Base-by-base conservation (phyloP, 345 rosid genomes). In the Physaria fendleri region DNA sequence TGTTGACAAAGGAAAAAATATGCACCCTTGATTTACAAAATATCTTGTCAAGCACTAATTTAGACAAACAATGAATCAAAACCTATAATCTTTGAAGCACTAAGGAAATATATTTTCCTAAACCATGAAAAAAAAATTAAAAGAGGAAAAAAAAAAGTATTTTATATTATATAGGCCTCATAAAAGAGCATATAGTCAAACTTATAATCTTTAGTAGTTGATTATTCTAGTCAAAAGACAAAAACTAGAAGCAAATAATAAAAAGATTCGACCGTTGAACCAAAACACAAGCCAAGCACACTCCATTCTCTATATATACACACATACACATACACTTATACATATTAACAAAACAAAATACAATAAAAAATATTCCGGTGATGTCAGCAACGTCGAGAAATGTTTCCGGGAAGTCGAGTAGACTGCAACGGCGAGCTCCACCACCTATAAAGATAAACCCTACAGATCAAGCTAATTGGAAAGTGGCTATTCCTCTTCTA, bases 401-500 rank as follows among this genome's bases (percentile, higher is more conserved):
- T 17, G 24, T 5, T 21, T 51, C 74, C 38, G 43, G 66, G 14
- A 71, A 75, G 29, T 77, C 81, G 6, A 84, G 90, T 74, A 79
- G 92, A 9, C 83, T 91, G 25, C 92, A 85, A 65, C 81, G 84
- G 51, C 85, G 90, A 4, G 87, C 88, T 2, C 98, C 98, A 50
- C 81, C 96, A 1, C 71, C 75, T 17, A 43, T 92, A 15, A 78
- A 81, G 74, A 81, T 92, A 58, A 73, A 66, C 47, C 82, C 87
- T 10, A 68, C 64, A 0, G 65, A 69, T n/a, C n/a, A n/a, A 24
- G 7, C 84, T 0, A 61, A 62, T 56, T 88, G 95, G 93, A 88
- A 85, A 76, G 90, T 73, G 3, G 87, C 96, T 49, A 92, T 92
- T 65, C 98, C 98, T 2, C 93, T 92, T 64, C 62, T 92, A n/a